Percentiles rank a stretch among this genome's conserved stretches.
Evolutionary conservation across 2,329 filamentous ascomycete species (phyloP).

Genomic region (Phaeomoniella chlamydospora): DNA sequence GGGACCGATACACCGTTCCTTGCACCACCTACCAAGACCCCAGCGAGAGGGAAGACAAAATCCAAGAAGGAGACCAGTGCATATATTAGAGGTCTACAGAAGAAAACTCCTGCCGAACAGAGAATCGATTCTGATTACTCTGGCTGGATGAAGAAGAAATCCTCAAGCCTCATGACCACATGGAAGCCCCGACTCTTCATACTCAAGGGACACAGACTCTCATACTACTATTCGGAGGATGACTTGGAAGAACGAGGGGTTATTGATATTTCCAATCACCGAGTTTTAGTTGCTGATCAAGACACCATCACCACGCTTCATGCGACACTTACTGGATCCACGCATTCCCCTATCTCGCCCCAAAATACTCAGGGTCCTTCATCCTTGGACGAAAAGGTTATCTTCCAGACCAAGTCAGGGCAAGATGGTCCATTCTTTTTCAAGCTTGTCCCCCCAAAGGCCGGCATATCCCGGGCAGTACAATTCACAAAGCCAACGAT

Average conservation of each 20-base stretch:
- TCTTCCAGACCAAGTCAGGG: conserved; percentile 1
- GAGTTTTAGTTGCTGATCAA: conserved; percentile 86
- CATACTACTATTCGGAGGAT: conserved; percentile 91
- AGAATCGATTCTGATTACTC: conserved; percentile 81
- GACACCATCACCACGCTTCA: conserved; percentile 83
- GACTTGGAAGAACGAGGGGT: conserved; percentile 88
- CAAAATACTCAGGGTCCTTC: conserved; percentile 15
- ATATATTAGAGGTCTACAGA: conserved; percentile 73
- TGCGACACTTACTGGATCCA: conserved; percentile 81
- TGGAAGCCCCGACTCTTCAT: conserved; percentile 98
- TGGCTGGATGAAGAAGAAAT: conserved; percentile 99
- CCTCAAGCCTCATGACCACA: conserved; percentile 85
- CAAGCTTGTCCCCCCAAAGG: conserved; percentile 84
- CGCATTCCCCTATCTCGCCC: conserved; percentile 47
- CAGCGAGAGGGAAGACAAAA: conserved; percentile 38
- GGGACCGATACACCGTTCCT: conserved; percentile 26
- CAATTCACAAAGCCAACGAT: conserved; percentile 96
- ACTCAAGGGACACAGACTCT: conserved; percentile 74
- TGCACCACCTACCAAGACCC: conserved; percentile 35
- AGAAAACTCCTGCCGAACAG: conserved; percentile 68
- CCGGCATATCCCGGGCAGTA: conserved; percentile 75
- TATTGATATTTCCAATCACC: conserved; percentile 95
- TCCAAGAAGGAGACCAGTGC: conserved; percentile 91
- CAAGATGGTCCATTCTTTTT: conserved; percentile 81
- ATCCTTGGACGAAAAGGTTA: conserved; percentile 13